Base-by-base conservation (phyloP, 2,329 filamentous ascomycete species). In the Beauveria bassiana region DNA sequence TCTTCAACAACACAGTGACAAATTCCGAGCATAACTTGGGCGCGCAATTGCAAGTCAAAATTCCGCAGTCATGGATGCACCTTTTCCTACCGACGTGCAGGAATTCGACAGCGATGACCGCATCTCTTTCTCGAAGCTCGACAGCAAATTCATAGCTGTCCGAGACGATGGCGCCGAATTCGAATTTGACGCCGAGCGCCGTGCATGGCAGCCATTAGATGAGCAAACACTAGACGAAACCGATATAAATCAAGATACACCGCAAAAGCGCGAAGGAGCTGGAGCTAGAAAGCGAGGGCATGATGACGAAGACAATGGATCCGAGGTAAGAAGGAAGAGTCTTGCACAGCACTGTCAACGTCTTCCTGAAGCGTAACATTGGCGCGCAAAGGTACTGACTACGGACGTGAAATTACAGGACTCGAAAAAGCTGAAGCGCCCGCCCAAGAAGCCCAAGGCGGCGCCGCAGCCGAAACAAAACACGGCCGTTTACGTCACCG, bases 401-500 rank as follows among this genome's bases (percentile, higher is more conserved):
- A 28, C 31, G 16, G 1, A n/a, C n/a, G 12, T 18, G 4, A 40
- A 55, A 31, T 24, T 16, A 20, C 40, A 52, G n/a, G 59, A 61
- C 10, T 10, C 22, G 18, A 61, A 49, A 26, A 61, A 49, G 62
- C 68, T 68, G 31, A 63, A 71, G 61, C 77, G 77, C 9, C 74
- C 74, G 16, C 73, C 70, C 63, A 80, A 81, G 71, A 77, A 78
- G 64, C 71, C 77, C 61, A 80, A 80, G 63, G 74, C 78, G 12
- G 77, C 79, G 2, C 77, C 78, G 7, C 75, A 79, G 65, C 79
- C 81, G 16, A 79, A 79, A 63, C 81, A 93, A 68, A 98, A 97
- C 73, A 96, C 90, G 6, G 93, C 93, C 47, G 84, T 99, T 65
- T 99, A 93, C 77, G 89, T 97, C 53, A 96, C 92, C 5, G 91